A percentile compares a stretch with the other conserved stretches of the same genome.
phyloP scores from a whole-genome alignment of 2,329 filamentous ascomycete species.

The Cladosporium phlei region DNA sequence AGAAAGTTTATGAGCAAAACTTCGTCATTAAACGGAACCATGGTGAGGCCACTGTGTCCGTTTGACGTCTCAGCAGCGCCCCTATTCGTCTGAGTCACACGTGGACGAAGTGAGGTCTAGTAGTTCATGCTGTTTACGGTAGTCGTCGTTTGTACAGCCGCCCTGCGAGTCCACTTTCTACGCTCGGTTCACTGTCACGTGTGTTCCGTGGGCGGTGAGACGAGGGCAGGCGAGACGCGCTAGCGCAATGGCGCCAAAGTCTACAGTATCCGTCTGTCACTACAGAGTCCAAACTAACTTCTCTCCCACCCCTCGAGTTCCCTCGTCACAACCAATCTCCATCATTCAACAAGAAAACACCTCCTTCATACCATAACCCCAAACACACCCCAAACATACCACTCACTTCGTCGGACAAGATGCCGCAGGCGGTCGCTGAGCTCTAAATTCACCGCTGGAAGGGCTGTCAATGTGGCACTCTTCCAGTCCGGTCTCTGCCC shows the following conservation, averaged over 20 bases:
- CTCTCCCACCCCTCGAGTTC: neutral
- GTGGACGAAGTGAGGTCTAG: too few species aligned
- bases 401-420: constrained; percentile 17
- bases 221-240: too few species aligned
- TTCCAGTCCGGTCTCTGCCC: constrained; percentile 14
- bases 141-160: too few species aligned
- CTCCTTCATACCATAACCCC: neutral
- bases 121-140: too few species aligned
- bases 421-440: constrained; percentile 15
- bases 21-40: neutral
- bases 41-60: neutral
- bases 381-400: neutral
- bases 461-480: constrained; percentile 14
- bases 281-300: constrained; percentile 7
- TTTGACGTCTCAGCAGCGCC: too few species aligned
- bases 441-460: constrained; percentile 16
- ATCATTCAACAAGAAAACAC: neutral
- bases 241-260: too few species aligned
- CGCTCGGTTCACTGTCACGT: too few species aligned
- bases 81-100: too few species aligned
- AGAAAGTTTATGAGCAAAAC: constrained; percentile 5
- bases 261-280: too few species aligned
- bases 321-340: neutral
- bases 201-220: too few species aligned
- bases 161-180: too few species aligned